Evolutionary conservation across 441 rosid species (phyloP), one percentile per base, ranked within the genome.

Genomic region (Brassica hybrid): DNA sequence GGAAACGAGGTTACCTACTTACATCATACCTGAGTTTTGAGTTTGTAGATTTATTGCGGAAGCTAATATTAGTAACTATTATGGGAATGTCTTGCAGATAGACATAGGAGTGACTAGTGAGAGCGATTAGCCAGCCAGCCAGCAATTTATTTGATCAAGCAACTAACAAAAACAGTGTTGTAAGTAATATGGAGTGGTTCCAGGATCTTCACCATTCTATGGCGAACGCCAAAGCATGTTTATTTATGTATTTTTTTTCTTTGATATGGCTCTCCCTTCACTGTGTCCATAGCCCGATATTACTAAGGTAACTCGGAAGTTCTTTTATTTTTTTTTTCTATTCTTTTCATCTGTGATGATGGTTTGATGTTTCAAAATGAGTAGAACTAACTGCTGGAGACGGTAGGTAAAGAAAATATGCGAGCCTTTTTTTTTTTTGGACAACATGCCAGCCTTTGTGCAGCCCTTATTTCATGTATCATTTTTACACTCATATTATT

Each of bases 61-160:
- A 78, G 66, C 69, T 79, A 62, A 68, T 32, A 41, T 41, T 41
- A 41, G 13, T 41, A 41, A 41, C 45, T 4, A 41, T 41, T 41
- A 11, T 41, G 45, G 13, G 45, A 41, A 41, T 41, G 45, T 9
- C 9, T 81, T 81, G 16, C 96, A 90, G 97, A 81, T 74, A 88
- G 97, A 85, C 87, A 84, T 74, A 83, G 89, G 76, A 21, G 23
- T 21, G 23, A 21, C 23, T 21, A 87, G 97, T 80, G 97, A 89
- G 67, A 93, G 98, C 91, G 95, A 92, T 84, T 92, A 92, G 96
- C 77, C 57, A 50, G 96, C 77, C 57, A 50, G 7, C 76, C 76
- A 76, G 64, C 69, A 65, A 32, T 50, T 57, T 64, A 45, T 79
- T 67, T 58, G 72, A 79, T 52, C 25, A 70, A 70, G 25, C 66